Base-by-base conservation (phyloP, 140 eudicot genomes). In the Bidens hawaiensis region DNA sequence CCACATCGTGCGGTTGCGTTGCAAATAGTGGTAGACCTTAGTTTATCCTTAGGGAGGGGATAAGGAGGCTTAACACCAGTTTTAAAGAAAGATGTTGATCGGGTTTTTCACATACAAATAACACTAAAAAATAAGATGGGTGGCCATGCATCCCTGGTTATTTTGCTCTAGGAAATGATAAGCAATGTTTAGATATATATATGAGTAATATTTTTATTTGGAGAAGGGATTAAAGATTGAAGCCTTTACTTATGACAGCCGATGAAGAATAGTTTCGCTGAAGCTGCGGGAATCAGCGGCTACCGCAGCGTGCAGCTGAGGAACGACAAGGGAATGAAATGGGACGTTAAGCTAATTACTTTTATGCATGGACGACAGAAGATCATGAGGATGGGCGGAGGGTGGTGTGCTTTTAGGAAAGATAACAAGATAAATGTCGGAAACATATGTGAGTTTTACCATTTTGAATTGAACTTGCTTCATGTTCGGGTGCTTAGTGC, bases 311-410 rank as follows among this genome's bases (percentile, higher is more conserved):
- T 57, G 66, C 12, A 27, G 59, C 21, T 68, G 22, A 43, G 25
- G 47, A 54, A 68, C 31, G 43, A 68, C 4, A 28, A 55, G 12
- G 74, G 74, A n/a, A 68, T 42, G 46, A 16, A 11, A 1, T 68
- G 66, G 66, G 21, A 68, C 18, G 73, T 25, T 38, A 38, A 11
- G 45, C 45, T 11, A 4, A 38, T 10, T 11, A 12, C 0, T 38
- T 38, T 0, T 11, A 38, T 3, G 55, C n/a, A 33, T 1, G 40
- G 60, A 60, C 1, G 0, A 18, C 2, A 9, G 0, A 7, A 14
- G 25, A 1, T 1, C 21, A 17, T n/a, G 1, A 2, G 5, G 11
- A 17, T 70, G 8, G 3, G 27, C n/a, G 15, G 6, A 21, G 75
- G 75, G 13, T 70, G 75, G 75, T 2, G 0, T 16, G 19, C 17